phyloP scores from a whole-genome alignment of 2,329 filamentous ascomycete species.

The Pseudogymnoascus sp. region DNA sequence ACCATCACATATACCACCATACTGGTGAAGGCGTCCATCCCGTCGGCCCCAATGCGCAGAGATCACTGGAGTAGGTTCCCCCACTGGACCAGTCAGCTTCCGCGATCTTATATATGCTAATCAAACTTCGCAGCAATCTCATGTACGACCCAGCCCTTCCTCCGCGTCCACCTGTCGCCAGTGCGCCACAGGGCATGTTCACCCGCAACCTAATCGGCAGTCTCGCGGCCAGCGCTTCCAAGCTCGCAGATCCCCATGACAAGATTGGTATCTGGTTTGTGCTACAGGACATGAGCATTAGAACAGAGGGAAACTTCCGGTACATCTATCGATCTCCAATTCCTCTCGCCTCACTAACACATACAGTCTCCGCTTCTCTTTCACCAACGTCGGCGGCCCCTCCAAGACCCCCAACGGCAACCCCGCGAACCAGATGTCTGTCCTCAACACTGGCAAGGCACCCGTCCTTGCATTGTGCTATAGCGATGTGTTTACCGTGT shows the following conservation, averaged over 20 bases:
- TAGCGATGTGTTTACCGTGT: conserved; percentile 86
- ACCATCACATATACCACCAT: conserved; percentile 20
- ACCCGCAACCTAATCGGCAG: conserved; percentile 92
- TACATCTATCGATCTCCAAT: conserved; percentile 34
- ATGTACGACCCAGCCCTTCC: conserved; percentile 13
- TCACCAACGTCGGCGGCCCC: conserved; percentile 70
- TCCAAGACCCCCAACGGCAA: conserved; percentile 29
- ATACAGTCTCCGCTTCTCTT: conserved; percentile 55
- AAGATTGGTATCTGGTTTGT: conserved; percentile 95
- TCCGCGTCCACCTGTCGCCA: conserved; percentile 9
- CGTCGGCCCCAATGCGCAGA: conserved; percentile 10
- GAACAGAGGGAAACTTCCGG: conserved; percentile 87
- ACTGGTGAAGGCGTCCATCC: conserved; percentile 10
- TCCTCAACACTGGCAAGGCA: conserved; percentile 64
- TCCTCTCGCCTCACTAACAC: background rate
- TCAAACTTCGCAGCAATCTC: background rate
- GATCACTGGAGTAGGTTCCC: conserved; percentile 6
- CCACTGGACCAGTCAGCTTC: background rate
- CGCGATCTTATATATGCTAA: conserved; percentile 14
- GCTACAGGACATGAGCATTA: conserved; percentile 86
- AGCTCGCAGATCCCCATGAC: conserved; percentile 67
- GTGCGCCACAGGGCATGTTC: conserved; percentile 70
- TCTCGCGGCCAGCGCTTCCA: conserved; percentile 78
- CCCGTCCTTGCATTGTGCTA: conserved; percentile 80
- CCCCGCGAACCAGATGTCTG: conserved; percentile 34